Evolutionary conservation across 2,329 filamentous ascomycete species (phyloP).

Genomic region (Fusarium globosum): DNA sequence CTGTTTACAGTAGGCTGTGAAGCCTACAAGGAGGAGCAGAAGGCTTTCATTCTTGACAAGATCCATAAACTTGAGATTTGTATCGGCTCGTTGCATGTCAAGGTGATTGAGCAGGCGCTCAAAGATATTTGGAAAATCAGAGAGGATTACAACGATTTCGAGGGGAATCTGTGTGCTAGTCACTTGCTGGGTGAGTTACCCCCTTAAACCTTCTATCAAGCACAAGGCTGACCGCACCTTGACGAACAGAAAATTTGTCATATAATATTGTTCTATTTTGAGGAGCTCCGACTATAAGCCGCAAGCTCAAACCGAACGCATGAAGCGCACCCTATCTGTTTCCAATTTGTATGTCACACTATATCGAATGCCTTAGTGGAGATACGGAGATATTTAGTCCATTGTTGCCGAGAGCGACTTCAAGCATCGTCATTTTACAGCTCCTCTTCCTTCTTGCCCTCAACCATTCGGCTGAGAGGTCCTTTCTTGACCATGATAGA

Average conservation of each 20-base stretch:
- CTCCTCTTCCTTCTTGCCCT: conserved; percentile 16
- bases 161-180: conserved; percentile 36
- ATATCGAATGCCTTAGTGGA: too few relatives aligned
- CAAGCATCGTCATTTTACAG: background rate
- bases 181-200: conserved; percentile 37
- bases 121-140: conserved; percentile 45
- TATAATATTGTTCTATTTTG: conserved; percentile 48
- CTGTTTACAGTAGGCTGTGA: conserved; percentile 46
- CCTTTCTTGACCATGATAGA: conserved; percentile 85
- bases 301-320: too few relatives aligned
- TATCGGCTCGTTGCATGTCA: conserved; percentile 43
- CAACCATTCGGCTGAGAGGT: conserved; percentile 66
- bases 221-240: background rate
- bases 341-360: too few relatives aligned
- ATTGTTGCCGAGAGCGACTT: too few relatives aligned
- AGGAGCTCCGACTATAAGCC: fast-evolving
- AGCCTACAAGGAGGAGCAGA: conserved; percentile 36
- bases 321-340: too few relatives aligned
- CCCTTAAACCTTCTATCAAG: background rate
- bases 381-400: too few relatives aligned
- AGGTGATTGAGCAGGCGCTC: conserved; percentile 40
- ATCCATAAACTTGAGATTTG: conserved; percentile 42
- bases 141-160: conserved; percentile 23
- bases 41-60: conserved; percentile 41
- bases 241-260: conserved; percentile 30